Evolutionary conservation across 2,329 filamentous ascomycete species (phyloP), one percentile per base, ranked within the genome.

Genomic region (Penicillium sp.): DNA sequence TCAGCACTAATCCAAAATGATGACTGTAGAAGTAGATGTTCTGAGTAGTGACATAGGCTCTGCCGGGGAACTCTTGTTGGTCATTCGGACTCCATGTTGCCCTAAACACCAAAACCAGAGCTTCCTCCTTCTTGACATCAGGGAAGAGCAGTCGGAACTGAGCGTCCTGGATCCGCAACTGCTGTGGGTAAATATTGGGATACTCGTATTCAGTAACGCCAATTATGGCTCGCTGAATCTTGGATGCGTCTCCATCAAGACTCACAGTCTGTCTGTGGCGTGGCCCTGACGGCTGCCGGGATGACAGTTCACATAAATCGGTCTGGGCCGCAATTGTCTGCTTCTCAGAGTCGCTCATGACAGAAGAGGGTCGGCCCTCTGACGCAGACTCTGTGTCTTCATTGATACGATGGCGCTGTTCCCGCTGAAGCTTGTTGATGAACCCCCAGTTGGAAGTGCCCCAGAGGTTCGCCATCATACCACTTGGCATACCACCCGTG

Each of bases 21-120:
- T 97, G 87, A 59, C 90, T 94, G 69, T 96, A 98, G 64, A 98
- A 97, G 68, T 95, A 97, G 65, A 98, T 83, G 54, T 90, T 86
- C 51, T 85, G 83, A 0, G 85, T 78, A 0, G 91, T 97, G 49
- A 95, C 84, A 65, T 94, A 98, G 20, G 95, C 83, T 43, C 93
- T 82, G 0, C 93, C 85, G 7, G 85, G 84, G 49, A 97, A 88
- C 50, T 87, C 84, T 67, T 87, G 84, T 56, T 83, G 79, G 44
- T 86, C 83, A 55, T 83, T 85, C 1, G 83, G 81, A 59, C 82
- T 85, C 89, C 93, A 98, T 0, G 89, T 88, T 13, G 90, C 91
- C 37, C 90, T 82, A 71, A 97, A 97, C 2, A 98, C 93, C 40
- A 97, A 76, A 3, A 96, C 84, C 6, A 95, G 75, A 65, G 89